These are phyloP conservation scores for Euptelea pleiosperma DNA, from an alignment of 164 flowering plant species.

Conservation along the genomic window DNA sequence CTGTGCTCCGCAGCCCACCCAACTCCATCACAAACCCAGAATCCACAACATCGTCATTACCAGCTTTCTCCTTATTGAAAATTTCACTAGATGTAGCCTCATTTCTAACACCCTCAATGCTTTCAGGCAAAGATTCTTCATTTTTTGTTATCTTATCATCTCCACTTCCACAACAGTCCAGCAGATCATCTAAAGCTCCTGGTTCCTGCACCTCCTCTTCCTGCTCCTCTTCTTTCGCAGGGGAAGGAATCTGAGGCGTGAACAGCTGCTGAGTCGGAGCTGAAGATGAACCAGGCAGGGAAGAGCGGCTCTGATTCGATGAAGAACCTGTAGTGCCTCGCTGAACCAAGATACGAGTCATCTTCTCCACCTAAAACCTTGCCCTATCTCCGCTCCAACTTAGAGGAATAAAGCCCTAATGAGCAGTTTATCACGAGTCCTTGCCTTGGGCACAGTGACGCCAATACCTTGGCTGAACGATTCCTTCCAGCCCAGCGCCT, in stretches of 20 bases:
- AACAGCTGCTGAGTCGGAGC: slow-evolving; percentile 28
- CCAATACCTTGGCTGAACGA: slow-evolving; percentile 71
- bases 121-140: slow-evolving; percentile 39
- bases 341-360: slow-evolving; percentile 92
- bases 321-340: slow-evolving; percentile 73
- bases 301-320: slow-evolving; percentile 57
- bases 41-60: slow-evolving; percentile 30
- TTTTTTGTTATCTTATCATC: slow-evolving; percentile 33
- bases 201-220: slow-evolving; percentile 47
- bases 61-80: slow-evolving; percentile 31
- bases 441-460: slow-evolving; percentile 67
- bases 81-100: slow-evolving; percentile 27
- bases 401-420: slow-evolving; percentile 27
- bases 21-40: slow-evolving; percentile 31
- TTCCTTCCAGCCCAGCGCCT: slow-evolving; percentile 49
- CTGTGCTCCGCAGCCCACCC: slow-evolving; percentile 39
- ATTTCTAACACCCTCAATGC: slow-evolving; percentile 20
- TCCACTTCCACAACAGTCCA: slow-evolving; percentile 31
- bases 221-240: slow-evolving; percentile 52
- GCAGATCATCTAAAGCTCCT: slow-evolving; percentile 30
- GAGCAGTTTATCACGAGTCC: slow-evolving; percentile 71
- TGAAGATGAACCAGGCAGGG: slow-evolving; percentile 45
- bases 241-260: slow-evolving; percentile 29
- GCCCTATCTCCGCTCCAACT: slow-evolving; percentile 14
- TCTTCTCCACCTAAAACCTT: slow-evolving; percentile 17